phyloP scores from a whole-genome alignment of 176 grass and related monocot species.

The Tillandsia leiboldiana region DNA sequence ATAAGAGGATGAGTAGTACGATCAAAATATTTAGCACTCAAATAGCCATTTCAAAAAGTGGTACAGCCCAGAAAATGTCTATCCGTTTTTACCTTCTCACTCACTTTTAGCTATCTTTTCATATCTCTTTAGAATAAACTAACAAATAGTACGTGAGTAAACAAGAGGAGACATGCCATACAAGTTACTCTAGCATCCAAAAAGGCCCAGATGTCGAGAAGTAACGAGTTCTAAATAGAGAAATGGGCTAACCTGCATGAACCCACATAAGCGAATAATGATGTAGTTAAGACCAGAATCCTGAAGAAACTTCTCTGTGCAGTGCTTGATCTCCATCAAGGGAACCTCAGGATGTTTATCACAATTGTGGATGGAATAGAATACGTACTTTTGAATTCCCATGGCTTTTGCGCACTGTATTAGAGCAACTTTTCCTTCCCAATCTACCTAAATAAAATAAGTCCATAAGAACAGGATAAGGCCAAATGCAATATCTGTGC shows the following conservation, averaged over 20 bases:
- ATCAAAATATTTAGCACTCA: no score
- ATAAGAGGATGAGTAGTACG: no score
- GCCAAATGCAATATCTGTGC: not conserved
- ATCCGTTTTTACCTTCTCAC: no score
- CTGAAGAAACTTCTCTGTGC: slow-evolving; percentile 93
- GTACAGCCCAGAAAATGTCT: no score
- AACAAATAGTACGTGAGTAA: no score
- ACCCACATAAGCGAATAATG: slow-evolving; percentile 86
- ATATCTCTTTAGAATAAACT: no score
- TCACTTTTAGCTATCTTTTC: no score
- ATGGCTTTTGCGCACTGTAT: slow-evolving; percentile 98
- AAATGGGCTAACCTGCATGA: slow-evolving; percentile 69
- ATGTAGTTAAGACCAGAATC: slow-evolving; percentile 66
- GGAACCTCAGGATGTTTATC: slow-evolving; percentile 96
- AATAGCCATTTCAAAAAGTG: no score
- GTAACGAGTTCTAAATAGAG: slow-evolving; percentile 6
- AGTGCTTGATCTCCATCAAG: slow-evolving; percentile 98
- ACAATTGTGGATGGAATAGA: slow-evolving; percentile 98
- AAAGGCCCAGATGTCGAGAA: no score
- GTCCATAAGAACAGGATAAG: not conserved
- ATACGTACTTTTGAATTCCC: slow-evolving; percentile 95
- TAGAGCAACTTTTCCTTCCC: slow-evolving; percentile 98
- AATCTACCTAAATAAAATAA: slow-evolving; percentile 90
- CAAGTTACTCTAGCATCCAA: no score
- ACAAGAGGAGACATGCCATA: no score